These are phyloP conservation scores for Besnoitia besnoiti DNA, from an alignment of 169 alveolate species.

Conservation along the genomic window DNA sequence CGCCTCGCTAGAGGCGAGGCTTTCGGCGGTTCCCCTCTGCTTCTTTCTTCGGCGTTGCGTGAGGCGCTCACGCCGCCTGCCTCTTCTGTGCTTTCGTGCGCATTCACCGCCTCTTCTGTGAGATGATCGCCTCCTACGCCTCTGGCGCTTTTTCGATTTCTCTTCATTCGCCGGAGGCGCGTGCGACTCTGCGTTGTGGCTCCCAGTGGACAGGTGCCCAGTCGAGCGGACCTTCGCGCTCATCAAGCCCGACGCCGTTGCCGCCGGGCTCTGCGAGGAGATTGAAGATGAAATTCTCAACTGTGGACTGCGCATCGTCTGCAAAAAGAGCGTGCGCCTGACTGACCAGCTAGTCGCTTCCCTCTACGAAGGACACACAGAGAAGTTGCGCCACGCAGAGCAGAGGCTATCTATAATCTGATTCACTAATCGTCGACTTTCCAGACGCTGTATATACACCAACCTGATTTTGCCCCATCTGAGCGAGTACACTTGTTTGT, in stretches of 20 bases:
- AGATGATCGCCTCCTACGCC: background rate
- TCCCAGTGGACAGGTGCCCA: conserved; percentile 30
- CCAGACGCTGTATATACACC: background rate
- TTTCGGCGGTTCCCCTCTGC: no score
- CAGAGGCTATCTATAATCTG: background rate
- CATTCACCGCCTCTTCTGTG: no score
- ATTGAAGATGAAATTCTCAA: conserved; percentile 9
- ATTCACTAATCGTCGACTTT: no score
- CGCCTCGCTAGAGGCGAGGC: no score
- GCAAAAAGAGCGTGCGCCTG: background rate
- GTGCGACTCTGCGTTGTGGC: background rate
- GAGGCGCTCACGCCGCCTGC: no score
- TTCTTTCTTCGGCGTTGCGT: no score
- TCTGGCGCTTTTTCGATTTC: background rate
- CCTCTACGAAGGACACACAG: background rate
- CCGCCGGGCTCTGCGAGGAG: background rate
- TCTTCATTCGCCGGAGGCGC: background rate
- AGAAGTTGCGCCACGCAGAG: background rate
- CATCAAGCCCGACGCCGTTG: conserved; percentile 38
- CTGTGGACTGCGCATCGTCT: background rate
- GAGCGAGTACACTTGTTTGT: no score
- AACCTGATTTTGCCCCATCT: background rate
- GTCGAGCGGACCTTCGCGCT: conserved; percentile 21
- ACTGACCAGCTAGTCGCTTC: background rate
- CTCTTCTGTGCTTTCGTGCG: no score